Base-by-base conservation (phyloP, 2,329 filamentous ascomycete genomes). In the Alternaria sp. region DNA sequence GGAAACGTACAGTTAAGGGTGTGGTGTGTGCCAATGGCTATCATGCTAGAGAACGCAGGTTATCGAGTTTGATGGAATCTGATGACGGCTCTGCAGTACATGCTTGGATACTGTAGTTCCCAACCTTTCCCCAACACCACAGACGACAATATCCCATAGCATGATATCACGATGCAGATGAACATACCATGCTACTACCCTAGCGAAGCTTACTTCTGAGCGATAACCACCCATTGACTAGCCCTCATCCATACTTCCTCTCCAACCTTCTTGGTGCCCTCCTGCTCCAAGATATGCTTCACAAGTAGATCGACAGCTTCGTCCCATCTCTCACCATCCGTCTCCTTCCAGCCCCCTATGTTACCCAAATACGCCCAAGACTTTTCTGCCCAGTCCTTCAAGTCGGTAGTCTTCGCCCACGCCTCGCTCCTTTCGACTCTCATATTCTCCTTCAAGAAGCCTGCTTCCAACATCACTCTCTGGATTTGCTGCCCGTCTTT, bases 281-380 rank as follows among this genome's bases (percentile, higher is more conserved):
- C 51, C 42, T 65, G 59, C 7, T 56, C 54, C 56, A 64, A 57
- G 59, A 74, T 42, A 20, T 59, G 36, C 61, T 69, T 55, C 9
- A 55, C 65, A 38, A 76, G 43, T 28, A 67, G 28, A 26, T 72
- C 65, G 3, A 75, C 70, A 32, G 70, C 70, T 44, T 73, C 67
- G 39, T 74, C 71, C 73, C 74, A 75, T 28, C 46, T 70, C 56
- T 63, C 66, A 57, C 66, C 67, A 62, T 75, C 74, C 3, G 58
- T 61, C 47, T 70, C 65, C 44, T 57, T 30, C 72, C 72, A 75
- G 3, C 65, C 66, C 0, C 64, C 69, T 55, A 75, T 61, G 2
- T 68, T 66, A 3, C 63, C 73, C n/a, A 74, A 30, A 64, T 68
- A 75, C 16, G 73, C 73, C 73, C 73, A 75, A 20, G 59, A 61